Evolutionary conservation across 116 monocot genomes (phyloP).

Genomic region (Trichopus zeylanicus): DNA sequence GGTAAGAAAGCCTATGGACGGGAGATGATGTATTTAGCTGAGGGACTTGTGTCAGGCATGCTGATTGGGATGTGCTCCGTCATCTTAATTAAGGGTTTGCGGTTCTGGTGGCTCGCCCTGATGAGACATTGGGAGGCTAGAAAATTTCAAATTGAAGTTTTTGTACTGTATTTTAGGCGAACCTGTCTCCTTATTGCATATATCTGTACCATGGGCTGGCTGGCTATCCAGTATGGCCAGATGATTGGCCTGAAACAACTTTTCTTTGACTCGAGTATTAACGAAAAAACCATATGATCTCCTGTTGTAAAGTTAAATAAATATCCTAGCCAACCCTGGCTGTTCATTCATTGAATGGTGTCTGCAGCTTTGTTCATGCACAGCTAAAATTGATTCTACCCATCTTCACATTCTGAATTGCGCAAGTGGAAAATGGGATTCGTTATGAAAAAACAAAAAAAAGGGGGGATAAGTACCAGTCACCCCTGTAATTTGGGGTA

Average conservation of each 20-base stretch:
- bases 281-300: background rate
- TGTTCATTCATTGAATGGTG: no score
- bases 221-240: conserved; percentile 56
- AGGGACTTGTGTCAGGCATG: conserved; percentile 43
- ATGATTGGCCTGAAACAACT: conserved; percentile 68
- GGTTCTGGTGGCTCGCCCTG: conserved; percentile 10
- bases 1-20: conserved; percentile 11
- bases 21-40: conserved; percentile 6
- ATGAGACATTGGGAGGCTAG: conserved; percentile 13
- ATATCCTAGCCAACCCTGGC: no score
- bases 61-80: conserved; percentile 22
- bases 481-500: no score
- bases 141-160: conserved; percentile 16
- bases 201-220: conserved; percentile 54
- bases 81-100: conserved; percentile 18
- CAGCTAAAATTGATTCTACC: no score
- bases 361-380: no score
- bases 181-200: conserved; percentile 58
- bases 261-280: conserved; percentile 8
- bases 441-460: no score
- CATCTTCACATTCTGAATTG: no score
- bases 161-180: conserved; percentile 20
- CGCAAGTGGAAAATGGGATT: no score
- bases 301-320: background rate
- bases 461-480: no score